A percentile compares a stretch with the other conserved stretches of the same genome.
Conservation (phyloP, 768 basidiomycete genomes). For the Cyclocybe aegerita region DNA sequence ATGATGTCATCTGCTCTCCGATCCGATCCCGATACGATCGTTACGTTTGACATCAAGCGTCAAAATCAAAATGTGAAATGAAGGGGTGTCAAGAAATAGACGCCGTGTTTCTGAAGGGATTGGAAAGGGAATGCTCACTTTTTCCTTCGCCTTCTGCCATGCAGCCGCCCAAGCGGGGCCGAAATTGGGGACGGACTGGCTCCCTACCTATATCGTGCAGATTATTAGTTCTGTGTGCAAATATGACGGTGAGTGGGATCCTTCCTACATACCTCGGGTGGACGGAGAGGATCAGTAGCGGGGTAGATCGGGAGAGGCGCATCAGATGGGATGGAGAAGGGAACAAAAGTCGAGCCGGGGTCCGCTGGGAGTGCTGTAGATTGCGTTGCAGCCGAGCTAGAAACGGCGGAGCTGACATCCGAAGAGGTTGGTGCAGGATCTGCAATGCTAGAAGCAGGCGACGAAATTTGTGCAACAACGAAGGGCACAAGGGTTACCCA, state of each 20-base stretch:
- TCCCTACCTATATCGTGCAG: slow-evolving; percentile 25
- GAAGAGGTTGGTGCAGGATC: background rate
- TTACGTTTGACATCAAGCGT: too few relatives aligned
- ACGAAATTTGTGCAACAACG: slow-evolving; percentile 1
- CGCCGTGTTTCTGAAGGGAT: background rate
- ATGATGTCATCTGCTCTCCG: background rate
- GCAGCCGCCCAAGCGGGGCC: slow-evolving; percentile 59
- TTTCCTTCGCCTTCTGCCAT: slow-evolving; percentile 53
- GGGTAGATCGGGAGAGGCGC: too few relatives aligned
- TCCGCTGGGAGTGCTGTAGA: too few relatives aligned
- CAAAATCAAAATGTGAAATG: too few relatives aligned
- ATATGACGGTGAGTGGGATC: too few relatives aligned
- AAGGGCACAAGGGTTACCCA: slow-evolving; percentile 5
- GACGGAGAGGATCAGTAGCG: too few relatives aligned
- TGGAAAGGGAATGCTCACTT: slow-evolving; percentile 34
- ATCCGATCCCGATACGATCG: background rate
- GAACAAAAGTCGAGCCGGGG: too few relatives aligned
- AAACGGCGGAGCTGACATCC: slow-evolving; percentile 56
- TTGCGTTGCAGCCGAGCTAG: slow-evolving; percentile 31
- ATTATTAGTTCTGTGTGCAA: slow-evolving; percentile 1
- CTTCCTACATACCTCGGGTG: too few relatives aligned
- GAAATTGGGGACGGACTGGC: slow-evolving; percentile 44
- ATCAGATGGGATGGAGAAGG: too few relatives aligned
- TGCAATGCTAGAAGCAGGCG: background rate
- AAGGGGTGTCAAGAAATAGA: background rate